Conservation (phyloP, 257 asterid species). For the Ilex aquifolium region DNA sequence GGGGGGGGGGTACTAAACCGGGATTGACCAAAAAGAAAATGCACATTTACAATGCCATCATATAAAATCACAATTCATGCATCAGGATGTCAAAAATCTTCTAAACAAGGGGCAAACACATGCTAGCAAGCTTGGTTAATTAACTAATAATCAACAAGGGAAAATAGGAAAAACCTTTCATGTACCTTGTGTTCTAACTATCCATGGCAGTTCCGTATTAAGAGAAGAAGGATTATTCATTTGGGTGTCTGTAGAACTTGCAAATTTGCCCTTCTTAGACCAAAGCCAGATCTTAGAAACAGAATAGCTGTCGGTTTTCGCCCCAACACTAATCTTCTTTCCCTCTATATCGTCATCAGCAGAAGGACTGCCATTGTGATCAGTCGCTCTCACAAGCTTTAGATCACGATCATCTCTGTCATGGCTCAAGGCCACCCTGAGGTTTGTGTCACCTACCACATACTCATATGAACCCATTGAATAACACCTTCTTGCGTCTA, state of each 20-base stretch:
- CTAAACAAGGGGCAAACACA: conserved; percentile 3
- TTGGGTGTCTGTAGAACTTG: conserved; percentile 42
- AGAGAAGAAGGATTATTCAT: conserved; percentile 28
- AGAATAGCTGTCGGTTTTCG: conserved; percentile 91
- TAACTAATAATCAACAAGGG: conserved; percentile 16
- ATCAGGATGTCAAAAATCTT: neutral
- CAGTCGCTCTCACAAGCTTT: conserved; percentile 22
- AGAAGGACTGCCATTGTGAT: conserved; percentile 18
- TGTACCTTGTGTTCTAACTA: conserved; percentile 30
- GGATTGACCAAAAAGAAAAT: too few relatives aligned
- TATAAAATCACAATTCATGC: too few relatives aligned
- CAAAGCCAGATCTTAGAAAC: conserved; percentile 97
- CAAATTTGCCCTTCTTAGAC: conserved; percentile 75
- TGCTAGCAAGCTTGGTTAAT: conserved; percentile 1
- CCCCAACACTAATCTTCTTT: conserved; percentile 66
- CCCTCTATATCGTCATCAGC: conserved; percentile 41
- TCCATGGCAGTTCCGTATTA: conserved; percentile 36
- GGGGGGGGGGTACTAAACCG: too few relatives aligned
- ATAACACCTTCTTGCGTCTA: conserved; percentile 87
- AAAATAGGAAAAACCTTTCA: conserved; percentile 21
- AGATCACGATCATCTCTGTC: conserved; percentile 19
- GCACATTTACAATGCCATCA: too few relatives aligned
- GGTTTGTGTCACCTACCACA: conserved; percentile 74
- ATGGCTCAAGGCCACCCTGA: conserved; percentile 58
- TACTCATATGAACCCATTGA: conserved; percentile 94